A percentile compares a stretch with the other conserved stretches of the same genome.
phyloP scores from a whole-genome alignment of 2,329 filamentous ascomycete genomes.

The Colletotrichum sp. region DNA sequence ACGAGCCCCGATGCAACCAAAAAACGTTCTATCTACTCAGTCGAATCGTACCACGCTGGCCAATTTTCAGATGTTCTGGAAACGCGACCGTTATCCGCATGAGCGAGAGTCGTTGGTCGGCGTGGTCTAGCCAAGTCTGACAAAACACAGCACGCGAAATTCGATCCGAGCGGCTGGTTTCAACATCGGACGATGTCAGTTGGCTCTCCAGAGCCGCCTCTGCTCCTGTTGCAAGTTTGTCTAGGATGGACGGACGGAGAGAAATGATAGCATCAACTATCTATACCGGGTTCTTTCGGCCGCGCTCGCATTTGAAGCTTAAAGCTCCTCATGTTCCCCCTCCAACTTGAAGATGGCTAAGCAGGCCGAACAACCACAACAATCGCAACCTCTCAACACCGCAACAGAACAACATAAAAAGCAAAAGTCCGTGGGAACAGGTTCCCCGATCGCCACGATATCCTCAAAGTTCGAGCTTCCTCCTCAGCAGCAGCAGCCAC shows the following conservation, averaged over 20 bases:
- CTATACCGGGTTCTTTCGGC: constrained; percentile 2
- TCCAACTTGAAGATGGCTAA: constrained; percentile 3
- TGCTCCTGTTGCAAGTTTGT: neutral
- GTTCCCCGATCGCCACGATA: constrained; percentile 6
- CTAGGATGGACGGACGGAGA: neutral
- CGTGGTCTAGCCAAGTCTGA: neutral
- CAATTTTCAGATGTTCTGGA: constrained; percentile 12
- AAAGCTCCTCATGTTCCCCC: constrained; percentile 16
- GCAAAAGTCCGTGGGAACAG: neutral
- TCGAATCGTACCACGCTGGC: constrained; percentile 12
- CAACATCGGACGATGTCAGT: constrained; percentile 14
- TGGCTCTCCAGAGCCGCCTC: neutral
- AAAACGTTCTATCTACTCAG: constrained; percentile 16
- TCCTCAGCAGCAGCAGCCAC: neutral
- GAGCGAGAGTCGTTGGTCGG: neutral
- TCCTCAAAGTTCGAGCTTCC: neutral
- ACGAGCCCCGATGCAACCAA: neutral
- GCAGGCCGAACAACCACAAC: neutral
- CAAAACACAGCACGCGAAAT: neutral
- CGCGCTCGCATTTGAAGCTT: neutral
- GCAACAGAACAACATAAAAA: neutral
- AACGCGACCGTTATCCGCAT: neutral
- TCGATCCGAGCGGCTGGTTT: constrained; percentile 18
- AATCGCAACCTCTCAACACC: neutral
- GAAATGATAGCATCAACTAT: constrained; percentile 1